Conservation (phyloP, 805 yeast species). For the Cyberlindnera misumaiensis region DNA sequence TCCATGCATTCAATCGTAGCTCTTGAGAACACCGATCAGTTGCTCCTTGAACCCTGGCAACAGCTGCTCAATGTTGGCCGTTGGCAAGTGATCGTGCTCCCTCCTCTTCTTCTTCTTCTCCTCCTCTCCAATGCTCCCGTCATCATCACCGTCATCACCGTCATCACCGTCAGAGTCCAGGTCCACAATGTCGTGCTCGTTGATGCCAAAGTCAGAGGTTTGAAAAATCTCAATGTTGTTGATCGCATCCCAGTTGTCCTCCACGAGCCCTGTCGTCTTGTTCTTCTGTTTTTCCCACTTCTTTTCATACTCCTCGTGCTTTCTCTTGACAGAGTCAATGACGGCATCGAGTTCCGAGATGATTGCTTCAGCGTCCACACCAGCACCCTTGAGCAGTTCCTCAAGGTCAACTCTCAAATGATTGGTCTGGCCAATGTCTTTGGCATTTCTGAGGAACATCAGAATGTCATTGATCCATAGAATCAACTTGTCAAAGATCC, state of each 20-base stretch:
- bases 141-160: constrained; percentile 2
- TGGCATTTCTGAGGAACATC: constrained; percentile 56
- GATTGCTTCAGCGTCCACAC: constrained; percentile 25
- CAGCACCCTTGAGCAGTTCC: constrained; percentile 23
- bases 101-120: neutral
- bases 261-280: constrained; percentile 20
- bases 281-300: constrained; percentile 17
- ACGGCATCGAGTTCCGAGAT: constrained; percentile 33
- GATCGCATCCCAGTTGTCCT: constrained; percentile 37
- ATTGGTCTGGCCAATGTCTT: constrained; percentile 27
- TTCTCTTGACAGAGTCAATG: constrained; percentile 28
- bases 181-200: constrained; percentile 42
- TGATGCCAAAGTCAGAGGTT: constrained; percentile 40
- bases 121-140: neutral
- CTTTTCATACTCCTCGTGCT: constrained; percentile 27
- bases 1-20: neutral
- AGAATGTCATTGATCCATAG: constrained; percentile 69
- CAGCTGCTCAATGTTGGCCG: neutral
- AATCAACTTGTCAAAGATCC: constrained; percentile 65
- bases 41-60: constrained; percentile 1
- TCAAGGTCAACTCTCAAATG: constrained; percentile 39
- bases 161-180: constrained; percentile 22
- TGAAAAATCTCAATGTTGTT: constrained; percentile 35
- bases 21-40: neutral
- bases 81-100: neutral